Base-by-base conservation (phyloP, 192 early-diverging fungal genomes). In the Diversispora eburnea region DNA sequence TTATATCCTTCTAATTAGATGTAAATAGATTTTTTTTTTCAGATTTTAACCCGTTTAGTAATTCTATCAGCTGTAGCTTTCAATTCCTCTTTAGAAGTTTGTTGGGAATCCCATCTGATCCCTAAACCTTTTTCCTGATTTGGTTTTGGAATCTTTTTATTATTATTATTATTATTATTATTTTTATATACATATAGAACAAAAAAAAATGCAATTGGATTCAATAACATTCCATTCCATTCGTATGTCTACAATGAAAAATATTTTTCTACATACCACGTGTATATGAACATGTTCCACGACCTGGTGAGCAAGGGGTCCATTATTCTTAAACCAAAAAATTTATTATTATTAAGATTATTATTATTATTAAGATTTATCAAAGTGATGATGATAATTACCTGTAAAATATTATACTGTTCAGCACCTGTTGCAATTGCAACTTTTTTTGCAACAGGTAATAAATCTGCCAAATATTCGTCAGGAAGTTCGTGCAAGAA, bases 271-370 rank as follows among this genome's bases (percentile, higher is more conserved):
- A 52, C 70, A 39, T 72, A 72, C 70, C 3, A 96, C 84, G 70
- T 98, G 96, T 85, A 98, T 95, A 72, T 98, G 96, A 9, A 98
- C 96, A 76, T 98, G 96, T 25, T 85, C 84, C 0, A 98, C 93
- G 66, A 84, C 88, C 88, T 95, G 83, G 33, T 51, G 3, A 55
- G 33, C n/a, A 15, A 49, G 4, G 3, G 20, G 56, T 25, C n/a
- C 55, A 64, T 12, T 15, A 8, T 17, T 54, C 12, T n/a, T 60
- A 39, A 39, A 51, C 3, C 5, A 54, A 62, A 48, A 5, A 15
- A 63, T 55, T 45, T n/a, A 55, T 69, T 55, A 5, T n/a, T n/a
- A n/a, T n/a, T n/a, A n/a, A n/a, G n/a, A n/a, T n/a, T n/a, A n/a
- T n/a, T n/a, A n/a, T n/a, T n/a, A 45, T 55, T 8, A 15, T 19